Evolutionary conservation across 139 green algal genomes (phyloP).

Genomic region (Chlorella vulgaris): DNA sequence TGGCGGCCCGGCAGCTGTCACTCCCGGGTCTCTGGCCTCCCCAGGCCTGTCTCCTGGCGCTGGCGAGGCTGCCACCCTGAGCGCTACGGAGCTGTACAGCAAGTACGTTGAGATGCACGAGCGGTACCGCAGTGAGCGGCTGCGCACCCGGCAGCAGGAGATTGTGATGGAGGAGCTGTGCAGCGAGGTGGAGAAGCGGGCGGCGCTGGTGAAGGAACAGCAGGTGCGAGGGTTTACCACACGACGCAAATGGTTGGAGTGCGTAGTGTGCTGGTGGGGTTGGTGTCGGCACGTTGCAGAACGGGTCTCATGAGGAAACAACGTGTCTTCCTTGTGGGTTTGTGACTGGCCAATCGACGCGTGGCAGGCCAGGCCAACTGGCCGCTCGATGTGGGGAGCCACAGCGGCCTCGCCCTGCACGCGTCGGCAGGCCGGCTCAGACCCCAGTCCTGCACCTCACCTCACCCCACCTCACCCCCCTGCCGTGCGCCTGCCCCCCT

Average conservation of each 20-base stretch:
- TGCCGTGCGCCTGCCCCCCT: neutral
- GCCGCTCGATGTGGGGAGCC: too few species aligned
- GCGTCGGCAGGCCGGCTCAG: too few species aligned
- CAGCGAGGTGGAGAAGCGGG: slow-evolving; percentile 56
- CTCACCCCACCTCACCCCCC: too few species aligned
- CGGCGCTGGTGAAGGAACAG: slow-evolving; percentile 54
- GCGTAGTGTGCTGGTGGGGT: neutral
- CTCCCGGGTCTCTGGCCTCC: neutral
- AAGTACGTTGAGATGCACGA: slow-evolving; percentile 50
- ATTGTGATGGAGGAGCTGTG: slow-evolving; percentile 60
- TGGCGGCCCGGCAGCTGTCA: neutral
- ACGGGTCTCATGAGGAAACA: too few species aligned
- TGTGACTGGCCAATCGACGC: too few species aligned
- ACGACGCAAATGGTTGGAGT: too few species aligned
- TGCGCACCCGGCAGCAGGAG: slow-evolving; percentile 47
- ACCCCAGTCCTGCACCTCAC: too few species aligned
- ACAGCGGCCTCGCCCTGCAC: too few species aligned
- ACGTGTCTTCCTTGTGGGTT: too few species aligned
- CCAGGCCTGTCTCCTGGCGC: neutral
- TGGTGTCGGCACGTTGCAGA: neutral
- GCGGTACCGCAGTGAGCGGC: slow-evolving; percentile 36
- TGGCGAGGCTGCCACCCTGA: neutral
- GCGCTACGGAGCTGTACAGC: slow-evolving; percentile 48
- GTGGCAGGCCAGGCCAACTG: too few species aligned
- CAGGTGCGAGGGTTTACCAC: slow-evolving; percentile 34